A percentile compares a stretch with the other conserved stretches of the same genome.
phyloP scores from a whole-genome alignment of 306 rosid species.

The Senna siamea region DNA sequence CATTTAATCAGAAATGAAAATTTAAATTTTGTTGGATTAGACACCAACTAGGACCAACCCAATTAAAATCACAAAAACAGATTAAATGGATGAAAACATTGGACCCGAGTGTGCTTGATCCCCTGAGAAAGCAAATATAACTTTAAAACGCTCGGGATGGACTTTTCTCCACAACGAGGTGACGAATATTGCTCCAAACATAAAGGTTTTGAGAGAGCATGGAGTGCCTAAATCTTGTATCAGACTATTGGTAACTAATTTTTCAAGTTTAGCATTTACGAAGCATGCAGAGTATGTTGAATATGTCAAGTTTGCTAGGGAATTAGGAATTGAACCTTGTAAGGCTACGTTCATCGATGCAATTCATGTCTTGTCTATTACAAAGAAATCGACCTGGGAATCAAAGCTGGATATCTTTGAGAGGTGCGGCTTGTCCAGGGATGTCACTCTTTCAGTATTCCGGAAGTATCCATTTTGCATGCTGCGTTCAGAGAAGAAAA shows the following conservation, averaged over 20 bases:
- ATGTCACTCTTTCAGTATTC: slow-evolving; percentile 31
- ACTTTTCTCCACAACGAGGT: background rate
- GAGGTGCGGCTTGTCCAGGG: slow-evolving; percentile 40
- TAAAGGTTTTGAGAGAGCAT: slow-evolving; percentile 33
- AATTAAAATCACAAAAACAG: too few species aligned
- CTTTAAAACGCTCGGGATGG: slow-evolving; percentile 7
- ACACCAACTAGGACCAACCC: too few species aligned
- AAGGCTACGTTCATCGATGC: background rate
- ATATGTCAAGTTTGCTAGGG: slow-evolving; percentile 12
- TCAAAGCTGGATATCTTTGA: slow-evolving; percentile 1
- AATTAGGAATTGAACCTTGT: slow-evolving; percentile 31
- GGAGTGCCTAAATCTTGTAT: slow-evolving; percentile 32
- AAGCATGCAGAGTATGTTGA: background rate
- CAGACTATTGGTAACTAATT: background rate
- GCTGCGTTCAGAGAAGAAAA: background rate
- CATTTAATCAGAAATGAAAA: too few species aligned
- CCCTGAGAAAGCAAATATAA: slow-evolving; percentile 6
- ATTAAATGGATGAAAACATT: too few species aligned
- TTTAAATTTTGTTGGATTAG: too few species aligned
- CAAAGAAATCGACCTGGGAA: slow-evolving; percentile 3
- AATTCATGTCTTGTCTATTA: background rate
- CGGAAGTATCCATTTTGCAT: slow-evolving; percentile 35
- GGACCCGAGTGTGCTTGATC: slow-evolving; percentile 30
- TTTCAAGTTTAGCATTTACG: background rate
- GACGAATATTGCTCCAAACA: slow-evolving; percentile 4